phyloP scores from a whole-genome alignment of 257 asterid species.

The Solanum medicagineum region DNA sequence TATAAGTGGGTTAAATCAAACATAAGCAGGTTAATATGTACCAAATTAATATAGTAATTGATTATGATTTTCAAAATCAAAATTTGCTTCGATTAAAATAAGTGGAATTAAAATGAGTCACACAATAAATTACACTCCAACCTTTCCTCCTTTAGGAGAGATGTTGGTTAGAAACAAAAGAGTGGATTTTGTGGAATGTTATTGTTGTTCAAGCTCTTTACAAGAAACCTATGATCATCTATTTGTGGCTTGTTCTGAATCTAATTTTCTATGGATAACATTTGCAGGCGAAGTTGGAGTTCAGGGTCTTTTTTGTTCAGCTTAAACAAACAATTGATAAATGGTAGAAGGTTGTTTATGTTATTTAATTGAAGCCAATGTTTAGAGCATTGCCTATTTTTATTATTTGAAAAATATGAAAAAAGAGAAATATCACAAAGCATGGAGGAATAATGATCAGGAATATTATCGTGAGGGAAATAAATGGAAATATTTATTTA shows the following conservation, averaged over 20 bases:
- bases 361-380: too few relatives aligned
- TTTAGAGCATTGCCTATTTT: background rate
- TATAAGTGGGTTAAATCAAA: background rate
- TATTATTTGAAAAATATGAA: too few relatives aligned
- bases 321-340: too few relatives aligned
- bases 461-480: background rate
- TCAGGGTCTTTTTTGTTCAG: background rate
- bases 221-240: background rate
- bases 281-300: background rate
- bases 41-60: background rate
- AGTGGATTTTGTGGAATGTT: too few relatives aligned
- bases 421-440: too few relatives aligned
- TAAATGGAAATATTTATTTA: too few relatives aligned
- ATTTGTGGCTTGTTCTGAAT: too few relatives aligned
- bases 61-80: background rate
- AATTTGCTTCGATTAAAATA: background rate
- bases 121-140: background rate
- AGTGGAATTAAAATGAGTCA: background rate
- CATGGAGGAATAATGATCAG: background rate
- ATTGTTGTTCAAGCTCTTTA: background rate
- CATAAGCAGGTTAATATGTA: rapidly evolving
- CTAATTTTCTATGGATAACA: background rate
- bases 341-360: too few relatives aligned
- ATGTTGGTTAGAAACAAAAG: background rate
- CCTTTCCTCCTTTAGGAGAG: background rate